Base-by-base conservation (phyloP, 169 alveolate genomes). In the Eimeria acervulina region DNA sequence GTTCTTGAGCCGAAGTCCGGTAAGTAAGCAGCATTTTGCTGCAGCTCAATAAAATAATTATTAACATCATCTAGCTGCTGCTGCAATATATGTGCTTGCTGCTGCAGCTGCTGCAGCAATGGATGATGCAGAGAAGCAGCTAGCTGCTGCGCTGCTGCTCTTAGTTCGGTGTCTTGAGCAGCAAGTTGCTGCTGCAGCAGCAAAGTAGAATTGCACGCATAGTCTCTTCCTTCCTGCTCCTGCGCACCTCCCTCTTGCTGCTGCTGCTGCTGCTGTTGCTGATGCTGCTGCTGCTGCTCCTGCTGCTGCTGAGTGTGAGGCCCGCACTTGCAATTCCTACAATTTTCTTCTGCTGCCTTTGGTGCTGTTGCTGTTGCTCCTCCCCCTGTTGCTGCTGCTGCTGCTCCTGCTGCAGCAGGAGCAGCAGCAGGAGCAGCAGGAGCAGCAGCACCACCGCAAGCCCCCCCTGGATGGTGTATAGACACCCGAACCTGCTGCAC, bases 41-140 rank as follows among this genome's bases (percentile, higher is more conserved):
- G 7, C 5, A 42, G 23, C 2, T 78, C 5, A 19, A 7, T 55
- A 28, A 78, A 78, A 28, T 36, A 78, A 28, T 17, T 19, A 36
- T 78, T 55, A 40, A 78, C 63, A n/a, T 26, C 63, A 42, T 17
- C 31, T 3, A 42, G 2, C 10, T 36, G 61, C 38, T 78, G 61
- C 7, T 13, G 38, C 7, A 8, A 6, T 55, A 23, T 36, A 6
- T 61, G 36, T 7, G 61, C 38, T 10, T 78, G 51, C 51, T 40
- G 55, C 66, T 36, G 88, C 88, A 78, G 88, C 88, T 78, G 88
- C 66, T 78, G 88, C 33, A 78, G 88, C 17, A 55, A 7, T 2
- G 88, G 88, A 3, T 42, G 21, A 17, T 28, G 6, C 10, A 78
- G 6, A 6, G 88, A 26, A 17, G 31, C 63, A 23, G 88, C 31